These are phyloP conservation scores for Helotiales sp. DNA, from an alignment of 2,329 filamentous ascomycete species.

Conservation along the genomic window DNA sequence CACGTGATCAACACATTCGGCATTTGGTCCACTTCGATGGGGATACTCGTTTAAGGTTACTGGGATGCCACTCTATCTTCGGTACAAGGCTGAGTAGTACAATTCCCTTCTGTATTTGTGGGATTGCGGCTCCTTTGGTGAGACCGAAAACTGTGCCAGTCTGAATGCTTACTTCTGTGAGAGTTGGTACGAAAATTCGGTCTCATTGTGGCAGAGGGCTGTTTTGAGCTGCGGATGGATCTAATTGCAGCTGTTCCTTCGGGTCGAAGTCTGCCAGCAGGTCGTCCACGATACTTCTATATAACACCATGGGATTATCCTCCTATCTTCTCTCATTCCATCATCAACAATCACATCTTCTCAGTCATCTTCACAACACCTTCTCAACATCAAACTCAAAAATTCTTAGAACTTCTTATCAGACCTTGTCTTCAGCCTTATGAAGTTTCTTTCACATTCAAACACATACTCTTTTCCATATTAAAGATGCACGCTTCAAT, in stretches of 20 bases:
- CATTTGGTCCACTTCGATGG: not conserved
- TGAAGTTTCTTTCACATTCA: not conserved
- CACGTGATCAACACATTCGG: not conserved
- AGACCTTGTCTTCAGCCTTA: not conserved
- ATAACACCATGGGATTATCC: not conserved
- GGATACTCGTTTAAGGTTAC: not conserved
- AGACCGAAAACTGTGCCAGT: not conserved
- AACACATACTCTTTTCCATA: not conserved
- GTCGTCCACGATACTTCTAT: not conserved
- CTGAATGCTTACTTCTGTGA: slow-evolving; percentile 1
- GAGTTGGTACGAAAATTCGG: not conserved
- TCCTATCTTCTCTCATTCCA: not conserved
- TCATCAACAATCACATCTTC: slow-evolving; percentile 8
- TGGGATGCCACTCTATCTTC: not conserved
- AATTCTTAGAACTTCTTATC: not conserved
- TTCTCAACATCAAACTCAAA: not conserved
- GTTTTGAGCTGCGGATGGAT: not conserved
- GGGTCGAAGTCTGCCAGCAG: not conserved
- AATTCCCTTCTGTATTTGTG: not conserved
- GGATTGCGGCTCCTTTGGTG: slow-evolving; percentile 6
- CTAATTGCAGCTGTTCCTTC: not conserved
- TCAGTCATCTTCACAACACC: not conserved
- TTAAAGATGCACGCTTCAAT: slow-evolving; percentile 4
- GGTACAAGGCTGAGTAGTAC: not conserved
- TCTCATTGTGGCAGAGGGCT: too few species aligned